A percentile compares a stretch with the other conserved stretches of the same genome.
phyloP scores from a whole-genome alignment of 2,329 filamentous ascomycete genomes.

The Venturia carpophila region DNA sequence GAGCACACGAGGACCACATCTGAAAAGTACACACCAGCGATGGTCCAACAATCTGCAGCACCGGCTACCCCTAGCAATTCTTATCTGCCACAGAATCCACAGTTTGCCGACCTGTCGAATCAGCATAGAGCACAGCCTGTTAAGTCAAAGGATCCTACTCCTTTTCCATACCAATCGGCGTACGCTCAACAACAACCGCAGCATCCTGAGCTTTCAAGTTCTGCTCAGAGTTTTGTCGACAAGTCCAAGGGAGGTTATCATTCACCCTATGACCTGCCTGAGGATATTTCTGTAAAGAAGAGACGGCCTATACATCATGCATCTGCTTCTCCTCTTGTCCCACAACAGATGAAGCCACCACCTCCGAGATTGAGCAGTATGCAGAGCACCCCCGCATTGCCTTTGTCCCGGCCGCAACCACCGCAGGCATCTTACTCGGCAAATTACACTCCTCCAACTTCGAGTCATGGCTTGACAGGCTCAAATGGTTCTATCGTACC shows the following conservation, averaged over 20 bases:
- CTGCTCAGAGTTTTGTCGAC: slow-evolving; percentile 72
- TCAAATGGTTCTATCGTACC: slow-evolving; percentile 23
- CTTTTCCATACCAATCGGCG: slow-evolving; percentile 18
- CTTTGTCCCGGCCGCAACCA: slow-evolving; percentile 25
- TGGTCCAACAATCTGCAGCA: slow-evolving; percentile 24
- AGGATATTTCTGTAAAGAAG: slow-evolving; percentile 69
- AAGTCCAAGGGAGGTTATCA: slow-evolving; percentile 87
- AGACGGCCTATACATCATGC: slow-evolving; percentile 44
- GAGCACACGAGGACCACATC: slow-evolving; percentile 20
- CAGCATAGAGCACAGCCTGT: slow-evolving; percentile 24
- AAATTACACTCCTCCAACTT: slow-evolving; percentile 27
- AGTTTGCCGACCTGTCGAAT: slow-evolving; percentile 41
- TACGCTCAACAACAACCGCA: slow-evolving; percentile 19
- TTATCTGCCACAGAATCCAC: slow-evolving; percentile 45
- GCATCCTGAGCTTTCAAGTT: slow-evolving; percentile 20
- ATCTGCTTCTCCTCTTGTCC: slow-evolving; percentile 35
- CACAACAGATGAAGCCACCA: slow-evolving; percentile 39
- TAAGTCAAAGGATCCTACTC: background rate
- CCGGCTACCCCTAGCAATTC: slow-evolving; percentile 28
- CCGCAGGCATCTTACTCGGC: slow-evolving; percentile 29
- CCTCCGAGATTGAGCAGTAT: slow-evolving; percentile 59
- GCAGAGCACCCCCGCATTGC: slow-evolving; percentile 5
- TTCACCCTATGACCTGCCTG: slow-evolving; percentile 90
- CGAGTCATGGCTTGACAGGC: slow-evolving; percentile 31
- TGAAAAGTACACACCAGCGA: slow-evolving; percentile 32